Base-by-base conservation (phyloP, 495 filamentous ascomycete genomes). In the Talaromyces thailandensis region DNA sequence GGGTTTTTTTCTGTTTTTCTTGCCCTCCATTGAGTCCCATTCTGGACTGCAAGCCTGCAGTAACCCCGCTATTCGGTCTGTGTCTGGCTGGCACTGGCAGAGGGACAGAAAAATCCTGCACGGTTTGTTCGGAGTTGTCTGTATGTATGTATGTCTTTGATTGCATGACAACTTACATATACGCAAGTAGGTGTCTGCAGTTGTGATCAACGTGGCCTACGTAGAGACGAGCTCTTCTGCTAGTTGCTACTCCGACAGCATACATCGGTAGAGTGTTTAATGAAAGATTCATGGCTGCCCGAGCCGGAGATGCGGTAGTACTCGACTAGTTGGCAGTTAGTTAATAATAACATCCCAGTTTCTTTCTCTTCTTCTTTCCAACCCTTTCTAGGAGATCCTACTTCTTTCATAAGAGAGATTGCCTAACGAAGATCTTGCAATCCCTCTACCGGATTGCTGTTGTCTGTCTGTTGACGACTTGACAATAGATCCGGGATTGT, bases 141-240 rank as follows among this genome's bases (percentile, higher is more conserved):
- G 29, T 52, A 6, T 31, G 29, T 31, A 31, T 31, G 29, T 31
- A 7, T 31, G 29, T 31, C 29, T 31, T 31, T 31, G 29, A n/a
- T n/a, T n/a, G n/a, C n/a, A n/a, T n/a, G n/a, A 45, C 43, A 48
- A 16, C 35, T 40, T 40, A 40, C 35, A 40, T 40, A 40, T 40
- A 50, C 35, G 14, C 5, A 40, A 14, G 12, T 21, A 11, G 23
- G n/a, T 51, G n/a, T 48, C 43, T 48, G 43, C 43, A 40, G 57
- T 45, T 11, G 11, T 40, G 16, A 40, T 59, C 57, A 59, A 59
- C 57, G 57, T 59, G 57, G 57, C 35, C 57, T 23, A 35, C 35
- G 18, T 59, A 24, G n/a, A 12, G 9, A 5, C 8, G 21, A 32
- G 23, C 29, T 21, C 21, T 40, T 23, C 1, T 21, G 5, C 29